Base-by-base conservation (phyloP, 2,329 filamentous ascomycete genomes). In the Trichoderma aggressivum region DNA sequence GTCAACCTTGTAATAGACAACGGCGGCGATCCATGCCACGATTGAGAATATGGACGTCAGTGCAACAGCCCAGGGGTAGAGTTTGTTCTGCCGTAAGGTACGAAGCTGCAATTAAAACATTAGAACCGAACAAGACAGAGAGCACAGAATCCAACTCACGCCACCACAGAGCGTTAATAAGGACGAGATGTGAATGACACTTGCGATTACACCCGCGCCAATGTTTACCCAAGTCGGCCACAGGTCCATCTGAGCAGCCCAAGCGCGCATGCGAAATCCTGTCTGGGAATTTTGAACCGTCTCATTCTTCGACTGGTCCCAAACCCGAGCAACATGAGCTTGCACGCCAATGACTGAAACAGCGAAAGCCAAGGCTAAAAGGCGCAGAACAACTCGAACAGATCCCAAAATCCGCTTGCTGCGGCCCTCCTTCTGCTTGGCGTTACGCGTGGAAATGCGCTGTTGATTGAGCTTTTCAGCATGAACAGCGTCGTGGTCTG, bases 1-100 rank as follows among this genome's bases (percentile, higher is more conserved):
- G 58, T 60, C 58, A n/a, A 60, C 32, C 58, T 60, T 60, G 58
- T 60, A 60, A 30, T 60, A 60, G 58, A 60, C 58, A 39, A 60
- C 21, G 14, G 58, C 58, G 30, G 58, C 58, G 24, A 60, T 60
- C 58, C 58, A 60, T 60, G 58, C 58, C 5, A 21, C 58, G 32
- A 60, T 60, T 7, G 58, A 60, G 58, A 60, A 36, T 36, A 36
- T 36, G 58, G 58, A 60, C 32, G 14, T 16, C 12, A 60, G 8
- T 34, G 34, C 58, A 60, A 60, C 58, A 36, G 24, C 32, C 30
- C 30, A 34, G 32, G 58, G 58, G 32, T 60, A 60, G 30, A 60
- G 32, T 8, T 26, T 36, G n/a, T 11, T 60, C 3, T 60, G 7
- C 7, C 58, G 58, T 26, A 60, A 24, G n/a, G 58, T 34, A 21